phyloP scores from a whole-genome alignment of 306 rosid species.

The Prunus mira region DNA sequence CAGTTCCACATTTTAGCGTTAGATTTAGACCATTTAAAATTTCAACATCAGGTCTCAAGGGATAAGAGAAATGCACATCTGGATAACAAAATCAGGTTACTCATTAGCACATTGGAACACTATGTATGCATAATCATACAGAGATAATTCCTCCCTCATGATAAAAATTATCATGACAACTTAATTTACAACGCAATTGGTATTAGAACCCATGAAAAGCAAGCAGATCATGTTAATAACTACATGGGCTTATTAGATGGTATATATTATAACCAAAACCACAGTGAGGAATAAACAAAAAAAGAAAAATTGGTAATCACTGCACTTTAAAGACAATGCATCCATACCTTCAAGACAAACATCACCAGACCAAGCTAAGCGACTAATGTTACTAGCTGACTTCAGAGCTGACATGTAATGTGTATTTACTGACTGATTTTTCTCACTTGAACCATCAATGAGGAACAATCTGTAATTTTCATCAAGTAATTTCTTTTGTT shows the following conservation, averaged over 20 bases:
- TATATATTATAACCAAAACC: neutral
- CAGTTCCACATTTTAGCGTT: slow-evolving; percentile 76
- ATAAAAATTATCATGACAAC: no score
- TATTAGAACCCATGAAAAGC: no score
- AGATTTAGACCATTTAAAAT: slow-evolving; percentile 62
- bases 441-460: slow-evolving; percentile 37
- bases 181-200: no score
- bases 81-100: slow-evolving; percentile 27
- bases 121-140: neutral
- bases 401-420: slow-evolving; percentile 85
- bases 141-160: no score
- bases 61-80: slow-evolving; percentile 93
- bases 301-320: slow-evolving; percentile 5
- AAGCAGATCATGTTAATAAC: neutral
- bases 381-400: slow-evolving; percentile 57
- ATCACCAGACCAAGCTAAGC: slow-evolving; percentile 82
- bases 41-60: slow-evolving; percentile 80
- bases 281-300: neutral
- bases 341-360: slow-evolving; percentile 82
- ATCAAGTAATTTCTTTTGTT: slow-evolving; percentile 49
- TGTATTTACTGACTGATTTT: slow-evolving; percentile 34
- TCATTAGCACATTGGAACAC: slow-evolving; percentile 8
- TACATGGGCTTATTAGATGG: neutral
- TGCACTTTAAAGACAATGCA: slow-evolving; percentile 18
- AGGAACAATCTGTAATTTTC: slow-evolving; percentile 64